Conservation (phyloP, 306 rosid genomes). For the cucumber (Cucumis sativus) region Cucumber_9930_V3 NC_026659.2:1476501-1477000, state of each 20-base stretch:
- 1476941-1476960: constrained; percentile 20
- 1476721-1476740: not conserved
- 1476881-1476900: constrained; percentile 82
- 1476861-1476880: constrained; percentile 81
- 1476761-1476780: constrained; percentile 2
- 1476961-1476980: not conserved
- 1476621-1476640: no score
- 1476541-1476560: no score
- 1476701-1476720: not conserved
- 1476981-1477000: constrained; percentile 7
- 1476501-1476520: no score
- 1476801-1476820: not conserved
- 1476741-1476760: not conserved
- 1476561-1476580: no score
- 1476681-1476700: not conserved
- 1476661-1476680: not conserved
- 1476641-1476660: no score
- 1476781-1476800: not conserved
- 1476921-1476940: constrained; percentile 85
- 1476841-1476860: constrained; percentile 37
- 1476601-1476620: no score
- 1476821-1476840: not conserved
- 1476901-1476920: constrained; percentile 81
- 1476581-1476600: no score
- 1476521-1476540: no score